Base-by-base conservation (phyloP, 2,329 filamentous ascomycete species). In the Trichoderma sp. region DNA sequence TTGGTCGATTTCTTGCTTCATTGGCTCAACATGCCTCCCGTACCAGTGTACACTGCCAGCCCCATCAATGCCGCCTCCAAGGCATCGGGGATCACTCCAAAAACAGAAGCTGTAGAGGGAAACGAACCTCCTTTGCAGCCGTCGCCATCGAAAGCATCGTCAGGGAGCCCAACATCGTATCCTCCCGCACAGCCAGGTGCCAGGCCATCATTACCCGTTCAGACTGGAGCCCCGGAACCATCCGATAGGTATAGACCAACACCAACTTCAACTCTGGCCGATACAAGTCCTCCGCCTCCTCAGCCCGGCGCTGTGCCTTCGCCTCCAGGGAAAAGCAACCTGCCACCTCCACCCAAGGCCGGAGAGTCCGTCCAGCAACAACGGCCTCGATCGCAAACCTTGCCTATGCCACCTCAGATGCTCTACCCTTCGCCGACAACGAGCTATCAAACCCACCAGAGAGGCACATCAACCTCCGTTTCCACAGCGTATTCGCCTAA, bases 1-100 rank as follows among this genome's bases (percentile, higher is more conserved):
- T 68, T 41, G 24, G 71, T 59, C 50, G 62, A 53, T 38, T 59
- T 21, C 21, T 27, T 67, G 21, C 38, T 50, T 18, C 41, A 9
- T 53, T 31, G 24, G 38, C 24, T 75, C 80, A 84, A 64, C n/a
- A 92, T 92, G 90, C 86, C 90, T 67, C 86, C 90, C 66, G 87
- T 92, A 77, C 89, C 88, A 65, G 87, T 92, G 59, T 90, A 91
- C 82, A 88, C 86, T 45, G 82, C 88, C 73, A 91, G 89, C 81
- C 90, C 91, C 63, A 91, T 92, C 81, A 88, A 85, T 79, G 87
- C 88, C 50, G 87, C 88, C 45, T 84, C 87, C 75, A 91, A 90
- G 83, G 85, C 89, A 66, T 84, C 85, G 18, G 88, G 85, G 38
- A 80, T 83, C 59, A 88, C 88, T 24, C 86, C 88, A 33, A 82